These are phyloP conservation scores for Limonium bicolor DNA, from an alignment of 148 eudicot species.

Conservation along the genomic window DNA sequence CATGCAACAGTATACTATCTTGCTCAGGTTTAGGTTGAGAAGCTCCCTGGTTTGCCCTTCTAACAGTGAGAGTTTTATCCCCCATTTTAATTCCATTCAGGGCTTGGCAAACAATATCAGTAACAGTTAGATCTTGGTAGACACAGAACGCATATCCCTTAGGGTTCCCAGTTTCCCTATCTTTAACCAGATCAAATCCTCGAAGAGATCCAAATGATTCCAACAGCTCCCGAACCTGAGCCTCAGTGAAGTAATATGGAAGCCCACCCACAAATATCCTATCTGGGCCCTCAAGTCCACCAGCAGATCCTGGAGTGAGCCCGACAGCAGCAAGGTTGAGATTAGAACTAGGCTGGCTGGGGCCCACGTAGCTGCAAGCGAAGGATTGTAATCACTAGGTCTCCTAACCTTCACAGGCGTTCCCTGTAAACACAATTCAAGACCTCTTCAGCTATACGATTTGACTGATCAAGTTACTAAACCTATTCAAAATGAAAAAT, in stretches of 20 bases:
- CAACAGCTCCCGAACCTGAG: conserved; percentile 73
- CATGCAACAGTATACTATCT: conserved; percentile 69
- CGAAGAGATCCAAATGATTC: conserved; percentile 80
- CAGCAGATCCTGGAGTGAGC: conserved; percentile 71
- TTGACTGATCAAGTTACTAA: no score
- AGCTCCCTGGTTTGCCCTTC: conserved; percentile 86
- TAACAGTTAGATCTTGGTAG: conserved; percentile 62
- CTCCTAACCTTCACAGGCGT: conserved; percentile 83
- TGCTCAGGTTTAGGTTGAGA: conserved; percentile 92
- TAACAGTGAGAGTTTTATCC: conserved; percentile 74
- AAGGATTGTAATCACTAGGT: conserved; percentile 86
- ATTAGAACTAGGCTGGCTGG: conserved; percentile 81
- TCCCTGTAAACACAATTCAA: no score
- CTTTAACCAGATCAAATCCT: conserved; percentile 93
- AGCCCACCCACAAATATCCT: conserved; percentile 86
- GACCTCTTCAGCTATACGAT: no score
- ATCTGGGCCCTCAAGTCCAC: conserved; percentile 96
- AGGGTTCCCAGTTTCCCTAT: conserved; percentile 87
- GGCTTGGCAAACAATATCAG: conserved; percentile 88
- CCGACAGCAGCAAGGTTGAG: conserved; percentile 85
- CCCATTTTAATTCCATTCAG: conserved; percentile 94
- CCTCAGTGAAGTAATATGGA: conserved; percentile 84
- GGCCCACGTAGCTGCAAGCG: conserved; percentile 85
- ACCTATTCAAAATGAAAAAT: no score
- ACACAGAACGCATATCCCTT: conserved; percentile 97